phyloP scores from a whole-genome alignment of 129 eudicot species.

The Mikania micrantha region DNA sequence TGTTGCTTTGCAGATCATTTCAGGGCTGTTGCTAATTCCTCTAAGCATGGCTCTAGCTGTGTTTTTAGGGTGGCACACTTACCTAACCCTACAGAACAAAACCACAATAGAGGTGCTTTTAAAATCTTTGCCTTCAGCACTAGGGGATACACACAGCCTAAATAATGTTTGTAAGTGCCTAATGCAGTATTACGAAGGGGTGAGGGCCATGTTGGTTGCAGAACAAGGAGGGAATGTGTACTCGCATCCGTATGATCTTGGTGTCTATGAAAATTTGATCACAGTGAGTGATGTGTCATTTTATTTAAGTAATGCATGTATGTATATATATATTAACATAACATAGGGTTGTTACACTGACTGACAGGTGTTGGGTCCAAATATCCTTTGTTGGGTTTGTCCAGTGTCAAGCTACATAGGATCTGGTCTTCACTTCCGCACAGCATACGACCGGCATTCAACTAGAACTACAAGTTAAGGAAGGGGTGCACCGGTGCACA shows the following conservation, averaged over 20 bases:
- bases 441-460: slow-evolving; percentile 40
- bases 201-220: slow-evolving; percentile 92
- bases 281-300: slow-evolving; percentile 32
- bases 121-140: background rate
- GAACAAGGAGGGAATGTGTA: slow-evolving; percentile 84
- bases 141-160: no score
- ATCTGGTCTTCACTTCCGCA: slow-evolving; percentile 68
- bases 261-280: slow-evolving; percentile 65
- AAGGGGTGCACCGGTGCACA: background rate
- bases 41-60: slow-evolving; percentile 51
- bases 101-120: slow-evolving; percentile 81
- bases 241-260: slow-evolving; percentile 83
- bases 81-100: slow-evolving; percentile 69
- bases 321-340: no score
- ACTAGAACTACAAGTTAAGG: slow-evolving; percentile 7
- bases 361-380: slow-evolving; percentile 71
- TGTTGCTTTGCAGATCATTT: slow-evolving; percentile 45
- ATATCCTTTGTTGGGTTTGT: slow-evolving; percentile 64
- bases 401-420: slow-evolving; percentile 68
- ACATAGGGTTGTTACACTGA: background rate
- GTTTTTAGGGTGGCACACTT: slow-evolving; percentile 75
- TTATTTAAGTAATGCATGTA: background rate
- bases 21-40: slow-evolving; percentile 57
- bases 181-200: slow-evolving; percentile 82
- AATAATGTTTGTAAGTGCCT: slow-evolving; percentile 13